Base-by-base conservation (phyloP, 192 early-diverging fungal species). In the Coemansia sp. region DNA sequence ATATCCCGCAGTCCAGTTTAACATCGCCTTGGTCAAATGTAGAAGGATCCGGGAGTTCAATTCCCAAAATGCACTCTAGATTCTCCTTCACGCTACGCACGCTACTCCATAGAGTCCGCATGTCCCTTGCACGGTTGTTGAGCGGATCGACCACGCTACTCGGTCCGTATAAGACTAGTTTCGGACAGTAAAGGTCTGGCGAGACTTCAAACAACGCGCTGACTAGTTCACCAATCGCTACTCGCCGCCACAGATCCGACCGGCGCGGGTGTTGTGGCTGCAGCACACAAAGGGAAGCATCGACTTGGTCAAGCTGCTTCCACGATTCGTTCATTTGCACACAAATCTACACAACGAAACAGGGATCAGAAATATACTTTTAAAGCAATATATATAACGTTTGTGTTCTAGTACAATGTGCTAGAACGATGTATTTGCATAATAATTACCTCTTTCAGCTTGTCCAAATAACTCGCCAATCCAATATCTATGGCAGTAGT, bases 1-100 rank as follows among this genome's bases (percentile, higher is more conserved):
- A 76, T 6, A 76, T 65, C n/a, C 72, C 72, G 32, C 72, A 76
- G 23, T 76, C 61, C n/a, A 76, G 51, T 25, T 53, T 63, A 10
- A 57, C 39, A 21, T 76, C 72, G 9, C 36, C 34, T 7, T 60
- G 40, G 17, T 64, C 57, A 19, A 65, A 33, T 0, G 30, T 18
- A 21, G 46, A 32, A 14, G 51, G 29, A 14, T 38, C 40, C 1
- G 72, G 72, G 8, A 76, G 43, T 25, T 21, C 27, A 15, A 55
- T 42, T 3, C 17, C 55, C 32, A 64, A 35, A 0, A 67, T 32
- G 1, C 22, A 21, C 25, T 76, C 65, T 6, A 76, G 23, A 26
- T 76, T 76, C 0, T 56, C 58, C 3, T 58, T 58, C 9, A 34
- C 72, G 1, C 32, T 8, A 0, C 31, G 34, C 1, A 23, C n/a